Conservation (phyloP, 2,329 filamentous ascomycete species). For the Curvularia sp. region DNA sequence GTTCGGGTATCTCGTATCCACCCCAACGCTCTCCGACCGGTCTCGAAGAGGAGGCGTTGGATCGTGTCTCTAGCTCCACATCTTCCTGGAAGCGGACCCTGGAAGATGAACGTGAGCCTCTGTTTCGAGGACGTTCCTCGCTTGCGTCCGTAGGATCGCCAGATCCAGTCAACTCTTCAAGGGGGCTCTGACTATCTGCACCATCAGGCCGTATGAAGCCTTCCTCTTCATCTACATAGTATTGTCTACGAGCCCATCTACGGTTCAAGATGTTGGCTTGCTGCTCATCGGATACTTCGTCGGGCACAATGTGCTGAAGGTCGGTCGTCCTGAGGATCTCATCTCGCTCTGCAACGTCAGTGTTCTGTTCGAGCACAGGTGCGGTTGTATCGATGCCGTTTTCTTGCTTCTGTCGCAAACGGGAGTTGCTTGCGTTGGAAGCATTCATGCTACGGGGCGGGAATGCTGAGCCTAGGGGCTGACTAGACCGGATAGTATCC, state of each 20-base stretch:
- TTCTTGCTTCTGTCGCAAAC: conserved; percentile 41
- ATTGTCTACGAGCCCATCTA: conserved; percentile 75
- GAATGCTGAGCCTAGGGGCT: conserved; percentile 57
- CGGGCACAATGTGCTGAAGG: conserved; percentile 14
- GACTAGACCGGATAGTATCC: conserved; percentile 53
- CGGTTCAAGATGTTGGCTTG: conserved; percentile 60
- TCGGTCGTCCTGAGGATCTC: conserved; percentile 25
- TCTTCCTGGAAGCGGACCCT: conserved; percentile 81
- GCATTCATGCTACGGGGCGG: conserved; percentile 48
- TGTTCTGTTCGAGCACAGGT: conserved; percentile 33
- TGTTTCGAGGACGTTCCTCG: conserved; percentile 4
- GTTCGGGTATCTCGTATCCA: conserved; percentile 78
- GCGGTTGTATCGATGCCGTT: conserved; percentile 43
- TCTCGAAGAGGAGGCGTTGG: conserved; percentile 75
- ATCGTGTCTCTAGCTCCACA: conserved; percentile 71
- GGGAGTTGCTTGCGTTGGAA: conserved; percentile 18
- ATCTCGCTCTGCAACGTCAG: conserved; percentile 34
- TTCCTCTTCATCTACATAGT: conserved; percentile 87
- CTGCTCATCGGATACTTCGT: conserved; percentile 12
- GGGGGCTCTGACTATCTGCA: conserved; percentile 17
- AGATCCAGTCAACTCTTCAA: conserved; percentile 17
- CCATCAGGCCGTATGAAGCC: conserved; percentile 58
- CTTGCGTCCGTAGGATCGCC: conserved; percentile 31
- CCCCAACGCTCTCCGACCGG: conserved; percentile 74
- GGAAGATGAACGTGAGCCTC: conserved; percentile 74